phyloP scores from a whole-genome alignment of 805 yeast species.

The Metschnikowia cerradonensis region DNA sequence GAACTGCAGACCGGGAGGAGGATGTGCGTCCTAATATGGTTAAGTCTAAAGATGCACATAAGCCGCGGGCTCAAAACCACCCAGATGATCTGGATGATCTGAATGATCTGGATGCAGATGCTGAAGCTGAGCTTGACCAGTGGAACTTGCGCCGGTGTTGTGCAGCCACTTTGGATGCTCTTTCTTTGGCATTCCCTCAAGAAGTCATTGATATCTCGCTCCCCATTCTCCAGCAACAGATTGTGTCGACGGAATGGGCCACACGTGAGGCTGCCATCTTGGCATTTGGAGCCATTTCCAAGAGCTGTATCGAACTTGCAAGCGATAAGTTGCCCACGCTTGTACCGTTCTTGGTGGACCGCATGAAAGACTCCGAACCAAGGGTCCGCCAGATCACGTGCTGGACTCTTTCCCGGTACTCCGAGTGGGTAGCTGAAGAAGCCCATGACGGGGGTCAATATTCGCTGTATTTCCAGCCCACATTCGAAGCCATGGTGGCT shows the following conservation, averaged over 20 bases:
- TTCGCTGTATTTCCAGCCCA: constrained; percentile 68
- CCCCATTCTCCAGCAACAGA: constrained; percentile 70
- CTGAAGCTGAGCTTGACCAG: constrained; percentile 60
- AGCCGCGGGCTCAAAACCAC: constrained; percentile 23
- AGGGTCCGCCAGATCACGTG: constrained; percentile 90
- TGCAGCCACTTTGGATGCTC: constrained; percentile 85
- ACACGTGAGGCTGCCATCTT: constrained; percentile 88
- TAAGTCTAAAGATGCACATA: constrained; percentile 48
- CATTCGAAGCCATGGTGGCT: constrained; percentile 67
- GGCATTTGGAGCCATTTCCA: constrained; percentile 93
- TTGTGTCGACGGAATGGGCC: constrained; percentile 76
- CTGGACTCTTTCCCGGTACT: constrained; percentile 90
- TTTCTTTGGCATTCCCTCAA: constrained; percentile 65
- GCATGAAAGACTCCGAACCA: constrained; percentile 70
- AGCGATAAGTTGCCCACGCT: constrained; percentile 70
- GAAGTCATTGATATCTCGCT: constrained; percentile 63
- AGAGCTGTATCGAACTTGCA: constrained; percentile 74
- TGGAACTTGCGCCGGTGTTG: constrained; percentile 94
- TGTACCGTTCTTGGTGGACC: constrained; percentile 79
- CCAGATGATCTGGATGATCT: constrained; percentile 53
- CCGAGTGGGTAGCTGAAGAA: constrained; percentile 75
- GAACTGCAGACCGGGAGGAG: constrained; percentile 76
- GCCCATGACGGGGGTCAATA: constrained; percentile 59
- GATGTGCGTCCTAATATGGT: constrained; percentile 84
- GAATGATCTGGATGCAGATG: constrained; percentile 65